Evolutionary conservation across 495 filamentous ascomycete species (phyloP).

Genomic region (Neurospora africana): DNA sequence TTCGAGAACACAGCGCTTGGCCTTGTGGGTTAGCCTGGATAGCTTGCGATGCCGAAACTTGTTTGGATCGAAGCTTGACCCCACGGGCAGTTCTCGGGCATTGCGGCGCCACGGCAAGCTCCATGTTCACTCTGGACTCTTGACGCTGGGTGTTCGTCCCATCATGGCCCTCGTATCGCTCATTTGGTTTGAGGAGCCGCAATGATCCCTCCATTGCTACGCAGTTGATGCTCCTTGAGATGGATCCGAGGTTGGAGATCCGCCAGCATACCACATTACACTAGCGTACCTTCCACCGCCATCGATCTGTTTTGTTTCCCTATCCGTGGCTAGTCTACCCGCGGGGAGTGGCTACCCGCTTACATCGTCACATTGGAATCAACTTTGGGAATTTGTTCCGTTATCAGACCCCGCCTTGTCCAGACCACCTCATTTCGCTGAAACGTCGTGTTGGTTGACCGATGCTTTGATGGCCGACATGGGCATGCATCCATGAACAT

Average conservation of each 20-base stretch:
- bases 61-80: not conserved
- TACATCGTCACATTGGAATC: not conserved
- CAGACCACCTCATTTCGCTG: conserved; percentile 12
- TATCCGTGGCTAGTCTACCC: not conserved
- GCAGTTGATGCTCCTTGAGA: not conserved
- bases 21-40: not conserved
- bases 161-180: not conserved
- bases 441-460: conserved; percentile 6
- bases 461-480: not conserved
- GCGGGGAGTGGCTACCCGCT: not conserved
- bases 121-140: not conserved
- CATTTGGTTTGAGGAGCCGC: not conserved
- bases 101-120: not conserved
- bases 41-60: not conserved
- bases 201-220: not conserved
- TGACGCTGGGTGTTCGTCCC: not conserved
- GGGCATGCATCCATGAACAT: not conserved
- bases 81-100: not conserved
- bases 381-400: not conserved
- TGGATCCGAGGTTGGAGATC: not conserved
- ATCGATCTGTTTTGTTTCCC: not conserved
- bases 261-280: not conserved
- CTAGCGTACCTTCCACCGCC: not conserved
- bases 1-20: not conserved
- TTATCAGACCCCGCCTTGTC: not conserved